Percentiles rank a stretch among this genome's conserved stretches.
Evolutionary conservation across 2,329 filamentous ascomycete species (phyloP).

Genomic region (Sarocladium strictum): DNA sequence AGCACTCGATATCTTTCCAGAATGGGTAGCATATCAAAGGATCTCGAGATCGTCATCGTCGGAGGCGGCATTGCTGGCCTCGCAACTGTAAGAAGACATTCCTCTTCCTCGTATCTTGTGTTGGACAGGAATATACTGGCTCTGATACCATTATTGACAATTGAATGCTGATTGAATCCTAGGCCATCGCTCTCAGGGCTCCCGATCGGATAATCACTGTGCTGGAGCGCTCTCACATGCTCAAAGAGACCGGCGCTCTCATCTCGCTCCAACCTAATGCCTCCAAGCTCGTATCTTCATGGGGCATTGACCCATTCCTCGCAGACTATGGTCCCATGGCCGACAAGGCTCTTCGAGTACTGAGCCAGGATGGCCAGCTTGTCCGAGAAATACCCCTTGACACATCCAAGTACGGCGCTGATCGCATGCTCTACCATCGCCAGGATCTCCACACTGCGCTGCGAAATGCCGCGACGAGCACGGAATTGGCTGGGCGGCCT

Average conservation of each 20-base stretch:
- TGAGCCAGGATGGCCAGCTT: background rate
- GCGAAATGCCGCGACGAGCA: background rate
- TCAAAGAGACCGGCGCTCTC: constrained; percentile 1
- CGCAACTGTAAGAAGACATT: background rate
- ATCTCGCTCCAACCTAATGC: constrained; percentile 1
- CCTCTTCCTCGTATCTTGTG: background rate
- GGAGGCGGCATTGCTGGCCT: constrained; percentile 1
- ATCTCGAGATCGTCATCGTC: constrained; percentile 3
- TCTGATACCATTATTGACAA: no score
- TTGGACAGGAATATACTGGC: no score
- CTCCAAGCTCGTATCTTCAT: background rate
- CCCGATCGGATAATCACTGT: background rate
- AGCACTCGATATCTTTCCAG: background rate
- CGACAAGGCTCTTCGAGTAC: background rate
- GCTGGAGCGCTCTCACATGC: background rate
- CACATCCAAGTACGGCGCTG: constrained; percentile 1
- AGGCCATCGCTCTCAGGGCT: background rate
- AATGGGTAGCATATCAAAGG: constrained; percentile 1
- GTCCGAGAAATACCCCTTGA: background rate
- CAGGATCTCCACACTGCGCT: constrained; percentile 2
- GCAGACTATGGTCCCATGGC: background rate
- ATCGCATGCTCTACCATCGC: constrained; percentile 5
- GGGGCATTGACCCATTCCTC: background rate
- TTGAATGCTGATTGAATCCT: background rate
- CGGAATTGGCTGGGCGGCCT: background rate